Evolutionary conservation across 2,329 filamentous ascomycete genomes (phyloP).

Genomic region (Ceratocystis cacaofunesta): DNA sequence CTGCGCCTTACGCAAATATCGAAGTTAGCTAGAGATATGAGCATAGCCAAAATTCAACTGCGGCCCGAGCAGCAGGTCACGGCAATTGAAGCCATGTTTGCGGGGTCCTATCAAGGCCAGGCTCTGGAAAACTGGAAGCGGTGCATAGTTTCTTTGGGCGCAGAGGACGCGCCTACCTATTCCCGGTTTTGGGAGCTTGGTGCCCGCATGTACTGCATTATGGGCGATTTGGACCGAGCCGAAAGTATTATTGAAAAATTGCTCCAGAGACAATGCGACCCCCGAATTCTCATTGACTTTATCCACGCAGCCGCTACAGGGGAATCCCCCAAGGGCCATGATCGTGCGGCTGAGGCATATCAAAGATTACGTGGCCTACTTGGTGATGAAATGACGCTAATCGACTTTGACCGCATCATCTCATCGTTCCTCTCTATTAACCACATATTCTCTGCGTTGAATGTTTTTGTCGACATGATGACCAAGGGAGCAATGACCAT

Average conservation of each 20-base stretch:
- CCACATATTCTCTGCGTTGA: conserved; percentile 51
- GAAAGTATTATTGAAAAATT: conserved; percentile 40
- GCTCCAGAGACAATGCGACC: conserved; percentile 34
- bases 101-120: conserved; percentile 42
- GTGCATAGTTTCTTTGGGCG: conserved; percentile 37
- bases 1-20: conserved; percentile 47
- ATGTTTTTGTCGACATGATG: conserved; percentile 85
- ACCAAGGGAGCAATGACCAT: conserved; percentile 41
- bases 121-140: conserved; percentile 51
- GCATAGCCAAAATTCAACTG: conserved; percentile 40
- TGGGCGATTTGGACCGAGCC: conserved; percentile 44
- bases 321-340: conserved; percentile 26
- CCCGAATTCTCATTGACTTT: conserved; percentile 49
- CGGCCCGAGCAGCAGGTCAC: conserved; percentile 45
- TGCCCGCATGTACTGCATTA: conserved; percentile 45
- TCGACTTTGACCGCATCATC: conserved; percentile 63
- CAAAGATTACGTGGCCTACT: conserved; percentile 46
- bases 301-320: conserved; percentile 42
- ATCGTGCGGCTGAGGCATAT: conserved; percentile 54
- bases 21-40: conserved; percentile 50
- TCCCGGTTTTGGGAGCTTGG: conserved; percentile 49
- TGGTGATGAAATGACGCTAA: conserved; percentile 46
- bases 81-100: conserved; percentile 53
- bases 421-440: conserved; percentile 54
- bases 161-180: conserved; percentile 30